phyloP scores from a whole-genome alignment of 2,329 filamentous ascomycete genomes.

The Metarhizium guizhouense region DNA sequence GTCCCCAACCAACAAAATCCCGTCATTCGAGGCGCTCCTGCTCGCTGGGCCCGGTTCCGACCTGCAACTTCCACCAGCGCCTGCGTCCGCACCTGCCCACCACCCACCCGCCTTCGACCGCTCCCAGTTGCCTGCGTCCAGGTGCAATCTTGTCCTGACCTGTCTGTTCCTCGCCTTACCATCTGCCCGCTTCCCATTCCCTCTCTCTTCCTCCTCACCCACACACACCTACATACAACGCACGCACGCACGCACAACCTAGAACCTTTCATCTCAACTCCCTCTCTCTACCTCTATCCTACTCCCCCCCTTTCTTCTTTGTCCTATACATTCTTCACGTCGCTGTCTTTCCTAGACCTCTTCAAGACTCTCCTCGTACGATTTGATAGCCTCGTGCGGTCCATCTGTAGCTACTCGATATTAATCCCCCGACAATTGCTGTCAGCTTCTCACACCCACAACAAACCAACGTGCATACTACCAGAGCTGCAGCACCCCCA shows the following conservation, averaged over 20 bases:
- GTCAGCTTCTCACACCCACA: not conserved
- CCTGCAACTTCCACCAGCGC: constrained; percentile 10
- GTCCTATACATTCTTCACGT: not conserved
- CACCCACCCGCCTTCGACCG: constrained; percentile 6
- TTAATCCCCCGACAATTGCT: not conserved
- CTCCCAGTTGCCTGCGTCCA: not conserved
- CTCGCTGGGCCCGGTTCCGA: not conserved
- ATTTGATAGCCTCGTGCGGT: not conserved
- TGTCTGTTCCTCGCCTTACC: constrained; percentile 1
- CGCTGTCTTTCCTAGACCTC: not conserved
- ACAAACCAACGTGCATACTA: not conserved
- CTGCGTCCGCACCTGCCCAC: constrained; percentile 5
- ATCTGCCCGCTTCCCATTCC: constrained; percentile 5
- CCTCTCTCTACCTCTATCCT: not conserved
- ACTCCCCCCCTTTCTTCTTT: not conserved
- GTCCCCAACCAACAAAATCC: constrained; percentile 22
- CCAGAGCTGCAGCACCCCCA: constrained; percentile 12
- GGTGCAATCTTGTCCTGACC: not conserved
- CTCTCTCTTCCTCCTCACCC: not conserved
- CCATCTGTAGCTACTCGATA: not conserved
- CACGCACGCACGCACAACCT: not conserved
- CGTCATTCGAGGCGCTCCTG: constrained; percentile 9
- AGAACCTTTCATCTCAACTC: not conserved
- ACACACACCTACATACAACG: not conserved
- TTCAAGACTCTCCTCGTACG: not conserved